phyloP scores from a whole-genome alignment of 768 basidiomycete genomes.

The Trametes elegans region DNA sequence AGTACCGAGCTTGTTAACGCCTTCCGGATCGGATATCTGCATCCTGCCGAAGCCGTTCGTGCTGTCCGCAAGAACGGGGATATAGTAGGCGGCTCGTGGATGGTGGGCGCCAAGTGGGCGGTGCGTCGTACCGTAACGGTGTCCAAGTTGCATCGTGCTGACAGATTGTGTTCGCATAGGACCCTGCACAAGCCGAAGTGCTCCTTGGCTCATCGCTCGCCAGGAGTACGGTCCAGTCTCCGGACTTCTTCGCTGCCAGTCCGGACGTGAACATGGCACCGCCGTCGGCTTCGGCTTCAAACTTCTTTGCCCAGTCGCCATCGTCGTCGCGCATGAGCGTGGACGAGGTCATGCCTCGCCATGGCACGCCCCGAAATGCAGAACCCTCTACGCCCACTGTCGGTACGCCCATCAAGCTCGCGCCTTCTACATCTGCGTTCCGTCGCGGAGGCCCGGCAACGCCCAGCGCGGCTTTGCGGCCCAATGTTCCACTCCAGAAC shows the following conservation, averaged over 20 bases:
- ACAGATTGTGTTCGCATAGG: constrained; percentile 37
- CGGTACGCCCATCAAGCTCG: constrained; percentile 71
- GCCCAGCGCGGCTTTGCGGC: constrained; percentile 5
- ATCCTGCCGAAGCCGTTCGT: constrained; percentile 70
- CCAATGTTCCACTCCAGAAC: constrained; percentile 4
- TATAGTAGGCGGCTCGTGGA: constrained; percentile 67
- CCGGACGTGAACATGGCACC: constrained; percentile 24
- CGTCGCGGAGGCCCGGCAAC: constrained; percentile 40
- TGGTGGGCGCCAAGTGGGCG: constrained; percentile 87
- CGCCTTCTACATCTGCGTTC: constrained; percentile 72
- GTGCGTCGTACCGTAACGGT: constrained; percentile 45
- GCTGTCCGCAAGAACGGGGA: constrained; percentile 85
- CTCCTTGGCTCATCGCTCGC: constrained; percentile 40
- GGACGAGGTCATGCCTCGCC: constrained; percentile 40
- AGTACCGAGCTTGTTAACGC: constrained; percentile 74
- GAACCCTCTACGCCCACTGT: constrained; percentile 41
- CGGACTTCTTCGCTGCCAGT: constrained; percentile 18
- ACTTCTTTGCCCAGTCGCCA: constrained; percentile 38
- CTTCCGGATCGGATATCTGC: constrained; percentile 74
- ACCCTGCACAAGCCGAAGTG: constrained; percentile 56
- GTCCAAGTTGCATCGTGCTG: neutral
- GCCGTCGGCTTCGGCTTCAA: constrained; percentile 29
- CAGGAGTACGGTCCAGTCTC: constrained; percentile 20
- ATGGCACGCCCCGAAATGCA: constrained; percentile 12
- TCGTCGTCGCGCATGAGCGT: constrained; percentile 19